Evolutionary conservation across 2,329 filamentous ascomycete genomes (phyloP), one percentile per base, ranked within the genome.

Genomic region (Aspergillus sp.): DNA sequence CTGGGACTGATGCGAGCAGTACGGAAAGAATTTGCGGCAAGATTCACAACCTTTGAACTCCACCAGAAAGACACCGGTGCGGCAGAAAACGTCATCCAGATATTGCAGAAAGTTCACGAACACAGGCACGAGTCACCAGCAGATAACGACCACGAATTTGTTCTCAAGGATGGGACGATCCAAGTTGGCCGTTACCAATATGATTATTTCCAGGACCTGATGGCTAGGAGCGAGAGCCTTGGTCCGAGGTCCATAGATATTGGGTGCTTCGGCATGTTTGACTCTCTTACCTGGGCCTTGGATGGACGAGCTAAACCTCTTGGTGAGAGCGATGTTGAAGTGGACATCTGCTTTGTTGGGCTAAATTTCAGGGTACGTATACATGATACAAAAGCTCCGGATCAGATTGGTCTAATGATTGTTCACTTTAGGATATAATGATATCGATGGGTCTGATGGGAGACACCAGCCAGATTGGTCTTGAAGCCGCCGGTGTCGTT

Each of bases 401-500:
- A 36, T 6, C 11, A 20, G 18, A 6, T 16, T 18, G 16, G 16
- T 22, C n/a, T 46, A 46, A 18, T 46, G 6, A 50, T 50, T 36
- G 2, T 3, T 47, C 7, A 2, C 26, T 2, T 7, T 39, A 67
- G 64, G 65, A 77, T 58, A 63, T 75, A 16, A 69, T 73, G 62
- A 65, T 72, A 9, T 62, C 71, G 2, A 69, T 74, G 65, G 76
- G 76, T 1, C 63, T 74, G 22, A 18, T 74, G 6, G 60, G 60
- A 9, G 59, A 62, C n/a, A 52, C 54, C 2, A 60, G 63, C 20
- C 56, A 64, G n/a, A 49, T 74, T 14, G 73, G 73, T 1, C 45
- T 71, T 2, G 74, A 77, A 56, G 72, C 62, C n/a, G 58, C 54
- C 53, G 74, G 73, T 20, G 55, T 74, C 16, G 65, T 77, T 10